Evolutionary conservation across 83 land plant genomes (phyloP), one percentile per base, ranked within the genome.

Genomic region (Isoetes engelmannii): DNA sequence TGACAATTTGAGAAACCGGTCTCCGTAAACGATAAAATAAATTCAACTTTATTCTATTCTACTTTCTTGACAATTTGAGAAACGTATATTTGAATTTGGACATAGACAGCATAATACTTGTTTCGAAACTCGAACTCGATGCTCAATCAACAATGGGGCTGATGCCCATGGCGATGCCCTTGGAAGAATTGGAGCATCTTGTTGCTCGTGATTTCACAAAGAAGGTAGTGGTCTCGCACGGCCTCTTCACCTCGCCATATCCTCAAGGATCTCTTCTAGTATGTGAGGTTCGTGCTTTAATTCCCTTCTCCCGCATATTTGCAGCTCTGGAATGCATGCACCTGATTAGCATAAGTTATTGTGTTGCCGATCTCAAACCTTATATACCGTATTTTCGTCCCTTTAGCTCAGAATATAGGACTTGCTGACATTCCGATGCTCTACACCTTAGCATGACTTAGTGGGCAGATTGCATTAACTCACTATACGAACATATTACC

Each of bases 201-300:
- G 81, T 92, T 45, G 63, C 59, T 15, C 43, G 65, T 5, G 87
- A 86, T 66, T 80, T 83, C 71, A 83, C 94, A 8, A 81, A 73
- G 45, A 65, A 74, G 7, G 15, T 92, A 56, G 58, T 74, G 53
- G 80, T 89, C 70, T 77, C 74, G 21, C 78, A 89, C 66, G 97
- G 91, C 51, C 44, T 92, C 76, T 87, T 80, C 75, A 69, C 78
- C 61, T 83, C 91, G 8, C 70, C 83, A 47, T 74, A 80, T 48
- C 97, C 94, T 10, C 72, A 74, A 46, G 91, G 76, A 42, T 77
- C 84, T 5, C 60, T 73, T 44, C 83, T 87, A 19, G 77, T 85
- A 56, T 85, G 86, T 78, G 83, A 92, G 94, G 94, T 88, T 9
- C 18, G 5, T 41, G n/a, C 57, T 15, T 9, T 41, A 4, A 54